A percentile compares a stretch with the other conserved stretches of the same genome.
Conservation (phyloP, 2,329 filamentous ascomycete species). For the Diplodia seriata region DNA sequence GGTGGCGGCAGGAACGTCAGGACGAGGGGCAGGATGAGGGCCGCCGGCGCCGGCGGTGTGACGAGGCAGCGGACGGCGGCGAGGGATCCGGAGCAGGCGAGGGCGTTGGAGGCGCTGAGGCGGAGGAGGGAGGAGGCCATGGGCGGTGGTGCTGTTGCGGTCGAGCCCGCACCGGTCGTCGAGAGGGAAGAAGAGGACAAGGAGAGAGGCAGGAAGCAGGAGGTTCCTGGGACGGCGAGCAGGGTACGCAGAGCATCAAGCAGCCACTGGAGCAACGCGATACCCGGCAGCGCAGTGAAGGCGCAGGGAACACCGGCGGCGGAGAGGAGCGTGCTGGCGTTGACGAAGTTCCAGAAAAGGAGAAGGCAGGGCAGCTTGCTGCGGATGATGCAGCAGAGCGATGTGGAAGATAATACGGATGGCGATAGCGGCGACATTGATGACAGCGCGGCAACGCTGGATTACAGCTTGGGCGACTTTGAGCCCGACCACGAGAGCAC, state of each 20-base stretch:
- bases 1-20: neutral
- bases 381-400: conserved; percentile 54
- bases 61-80: conserved; percentile 37
- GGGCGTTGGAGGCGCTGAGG: conserved; percentile 44
- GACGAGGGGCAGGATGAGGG: conserved; percentile 21
- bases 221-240: neutral
- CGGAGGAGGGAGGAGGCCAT: conserved; percentile 42
- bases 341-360: conserved; percentile 59
- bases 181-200: neutral
- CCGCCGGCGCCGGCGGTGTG: neutral
- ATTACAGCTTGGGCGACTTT: conserved; percentile 49
- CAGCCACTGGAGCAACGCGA: neutral
- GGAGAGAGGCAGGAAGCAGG: conserved; percentile 21
- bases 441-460: conserved; percentile 51
- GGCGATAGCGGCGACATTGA: conserved; percentile 53
- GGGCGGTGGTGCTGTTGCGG: neutral
- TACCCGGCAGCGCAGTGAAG: conserved; percentile 48
- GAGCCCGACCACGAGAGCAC: conserved; percentile 73
- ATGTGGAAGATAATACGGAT: conserved; percentile 52
- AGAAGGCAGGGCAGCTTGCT: conserved; percentile 58
- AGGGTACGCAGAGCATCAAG: conserved; percentile 8
- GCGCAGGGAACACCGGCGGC: conserved; percentile 51
- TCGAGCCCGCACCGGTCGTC: too few relatives aligned
- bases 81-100: conserved; percentile 39
- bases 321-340: conserved; percentile 56